These are phyloP conservation scores for Ogataea minuta DNA, from an alignment of 805 yeast species.

Conservation along the genomic window DNA sequence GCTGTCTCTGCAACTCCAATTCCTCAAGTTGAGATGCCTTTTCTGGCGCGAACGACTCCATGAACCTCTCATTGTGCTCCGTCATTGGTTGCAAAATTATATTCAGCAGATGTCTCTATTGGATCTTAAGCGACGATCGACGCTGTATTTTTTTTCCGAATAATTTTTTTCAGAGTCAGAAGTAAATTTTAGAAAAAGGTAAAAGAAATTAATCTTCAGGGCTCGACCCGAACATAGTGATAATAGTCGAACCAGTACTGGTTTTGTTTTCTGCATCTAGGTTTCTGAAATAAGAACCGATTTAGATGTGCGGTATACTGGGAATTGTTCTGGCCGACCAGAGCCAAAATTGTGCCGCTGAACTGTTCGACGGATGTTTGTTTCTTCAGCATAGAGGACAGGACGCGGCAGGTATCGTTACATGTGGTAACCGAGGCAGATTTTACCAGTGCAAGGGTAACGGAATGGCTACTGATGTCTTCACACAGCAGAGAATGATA, in stretches of 20 bases:
- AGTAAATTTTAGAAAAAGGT: conserved; percentile 3
- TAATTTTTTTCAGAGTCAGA: conserved; percentile 7
- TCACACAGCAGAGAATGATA: conserved; percentile 75
- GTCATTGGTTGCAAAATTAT: conserved; percentile 7
- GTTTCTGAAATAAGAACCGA: too few species aligned
- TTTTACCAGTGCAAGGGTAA: conserved; percentile 97
- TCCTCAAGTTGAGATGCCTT: conserved; percentile 11
- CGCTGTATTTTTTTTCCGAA: conserved; percentile 4
- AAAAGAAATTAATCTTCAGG: not conserved
- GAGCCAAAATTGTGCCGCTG: conserved; percentile 74
- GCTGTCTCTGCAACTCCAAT: conserved; percentile 29
- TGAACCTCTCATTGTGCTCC: conserved; percentile 22
- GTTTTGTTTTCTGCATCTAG: too few species aligned
- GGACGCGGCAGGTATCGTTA: conserved; percentile 98
- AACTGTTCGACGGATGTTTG: conserved; percentile 86
- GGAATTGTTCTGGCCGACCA: conserved; percentile 84
- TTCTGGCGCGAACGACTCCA: conserved; percentile 23
- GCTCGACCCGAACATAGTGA: not conserved
- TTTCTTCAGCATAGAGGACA: conserved; percentile 97
- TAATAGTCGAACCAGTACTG: too few species aligned
- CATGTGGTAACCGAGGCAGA: conserved; percentile 92
- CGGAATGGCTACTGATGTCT: conserved; percentile 98
- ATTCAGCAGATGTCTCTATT: not conserved
- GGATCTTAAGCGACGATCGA: conserved; percentile 12
- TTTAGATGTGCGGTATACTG: conserved; percentile 89